These are phyloP conservation scores for Leishmania turanica DNA, from an alignment of 208 protist species.

Conservation along the genomic window DNA sequence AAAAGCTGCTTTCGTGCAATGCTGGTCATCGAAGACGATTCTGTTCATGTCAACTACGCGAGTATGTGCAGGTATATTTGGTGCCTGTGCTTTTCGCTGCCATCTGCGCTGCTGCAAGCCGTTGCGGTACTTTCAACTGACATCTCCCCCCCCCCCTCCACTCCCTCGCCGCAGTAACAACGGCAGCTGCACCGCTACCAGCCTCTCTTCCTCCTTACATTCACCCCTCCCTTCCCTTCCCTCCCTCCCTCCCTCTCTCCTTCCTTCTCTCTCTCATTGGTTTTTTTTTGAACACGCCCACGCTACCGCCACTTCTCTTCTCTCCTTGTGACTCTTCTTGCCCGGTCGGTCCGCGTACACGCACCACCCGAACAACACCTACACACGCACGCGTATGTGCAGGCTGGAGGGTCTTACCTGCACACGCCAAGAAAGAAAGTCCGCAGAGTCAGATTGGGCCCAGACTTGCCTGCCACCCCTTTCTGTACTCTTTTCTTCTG, in stretches of 20 bases:
- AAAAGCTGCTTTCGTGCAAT: neutral
- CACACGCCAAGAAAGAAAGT: slow-evolving; percentile 25
- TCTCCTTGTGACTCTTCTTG: neutral
- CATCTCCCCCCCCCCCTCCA: neutral
- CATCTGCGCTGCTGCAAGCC: neutral
- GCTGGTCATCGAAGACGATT: neutral
- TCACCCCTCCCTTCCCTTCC: neutral
- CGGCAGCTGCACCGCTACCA: no score
- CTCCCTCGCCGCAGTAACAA: neutral
- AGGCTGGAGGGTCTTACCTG: neutral
- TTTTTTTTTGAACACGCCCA: neutral
- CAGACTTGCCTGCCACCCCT: neutral
- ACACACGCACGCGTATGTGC: neutral
- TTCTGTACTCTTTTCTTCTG: neutral
- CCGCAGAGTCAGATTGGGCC: neutral
- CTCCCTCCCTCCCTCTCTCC: neutral
- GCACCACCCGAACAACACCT: neutral
- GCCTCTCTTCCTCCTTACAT: neutral
- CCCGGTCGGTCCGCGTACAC: neutral
- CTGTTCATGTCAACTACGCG: neutral
- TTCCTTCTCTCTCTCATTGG: neutral
- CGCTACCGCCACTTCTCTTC: neutral
- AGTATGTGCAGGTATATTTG: neutral
- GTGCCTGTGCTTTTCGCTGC: neutral
- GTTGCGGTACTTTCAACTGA: neutral